A percentile compares a stretch with the other conserved stretches of the same genome.
Conservation (phyloP, 148 eudicot genomes). For the Linanthus parryae region DNA sequence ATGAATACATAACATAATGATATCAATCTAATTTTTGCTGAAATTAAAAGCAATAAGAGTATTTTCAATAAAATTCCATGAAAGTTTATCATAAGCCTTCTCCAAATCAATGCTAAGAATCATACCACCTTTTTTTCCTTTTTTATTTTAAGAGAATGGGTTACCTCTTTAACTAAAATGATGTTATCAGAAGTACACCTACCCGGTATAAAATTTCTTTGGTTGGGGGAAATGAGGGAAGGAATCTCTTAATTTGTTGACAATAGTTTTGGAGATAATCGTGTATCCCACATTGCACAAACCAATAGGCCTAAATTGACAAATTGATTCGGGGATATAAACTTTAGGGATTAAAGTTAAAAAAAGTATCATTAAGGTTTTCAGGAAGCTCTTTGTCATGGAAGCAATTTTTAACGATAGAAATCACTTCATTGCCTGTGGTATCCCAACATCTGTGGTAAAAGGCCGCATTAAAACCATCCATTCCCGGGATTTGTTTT, state of each 20-base stretch:
- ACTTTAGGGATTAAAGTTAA: no score
- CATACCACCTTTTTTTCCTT: not conserved
- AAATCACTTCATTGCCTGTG: no score
- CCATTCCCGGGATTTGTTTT: no score
- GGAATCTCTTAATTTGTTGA: not conserved
- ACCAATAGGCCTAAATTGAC: no score
- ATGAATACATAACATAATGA: not conserved
- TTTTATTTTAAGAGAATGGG: not conserved
- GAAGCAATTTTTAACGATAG: no score
- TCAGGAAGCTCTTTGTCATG: no score
- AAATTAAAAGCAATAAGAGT: not conserved
- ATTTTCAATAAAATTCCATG: not conserved
- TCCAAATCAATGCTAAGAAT: constrained; percentile 3
- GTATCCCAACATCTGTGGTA: no score
- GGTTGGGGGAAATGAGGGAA: not conserved
- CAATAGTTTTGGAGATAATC: not conserved
- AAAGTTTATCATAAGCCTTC: not conserved
- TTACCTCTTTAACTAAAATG: not conserved
- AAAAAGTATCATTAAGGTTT: no score
- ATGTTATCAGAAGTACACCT: not conserved
- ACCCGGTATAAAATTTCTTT: constrained; percentile 4
- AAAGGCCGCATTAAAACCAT: no score
- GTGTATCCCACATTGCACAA: not conserved
- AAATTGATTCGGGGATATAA: no score
- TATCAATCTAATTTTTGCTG: not conserved